A percentile compares a stretch with the other conserved stretches of the same genome.
These are phyloP conservation scores for Coemansia sp. DNA, from an alignment of 192 early-diverging fungal genomes.

Conservation along the genomic window DNA sequence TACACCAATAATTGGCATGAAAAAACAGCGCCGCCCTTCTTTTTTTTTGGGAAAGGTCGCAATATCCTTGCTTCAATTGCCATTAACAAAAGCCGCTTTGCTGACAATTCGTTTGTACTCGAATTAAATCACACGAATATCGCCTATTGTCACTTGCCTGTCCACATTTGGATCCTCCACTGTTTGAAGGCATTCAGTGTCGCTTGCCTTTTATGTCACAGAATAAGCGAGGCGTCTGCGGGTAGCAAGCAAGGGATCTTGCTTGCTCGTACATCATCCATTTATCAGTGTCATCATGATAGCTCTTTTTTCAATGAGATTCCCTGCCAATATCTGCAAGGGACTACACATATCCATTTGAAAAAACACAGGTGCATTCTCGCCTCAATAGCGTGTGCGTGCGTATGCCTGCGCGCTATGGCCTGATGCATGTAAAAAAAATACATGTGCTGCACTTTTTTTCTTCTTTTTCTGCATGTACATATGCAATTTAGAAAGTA, in stretches of 20 bases:
- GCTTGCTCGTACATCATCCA: not conserved
- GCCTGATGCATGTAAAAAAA: constrained; percentile 4
- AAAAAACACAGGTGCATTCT: not conserved
- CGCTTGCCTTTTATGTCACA: not conserved
- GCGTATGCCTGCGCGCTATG: constrained; percentile 9
- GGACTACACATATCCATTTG: not conserved
- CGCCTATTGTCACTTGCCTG: not conserved
- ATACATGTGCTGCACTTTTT: not conserved
- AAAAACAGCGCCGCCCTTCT: not conserved
- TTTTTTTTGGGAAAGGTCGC: not conserved
- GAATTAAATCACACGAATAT: constrained; percentile 6
- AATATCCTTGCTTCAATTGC: constrained; percentile 6
- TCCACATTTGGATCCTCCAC: not conserved
- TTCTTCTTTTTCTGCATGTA: not conserved
- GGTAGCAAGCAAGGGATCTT: not conserved
- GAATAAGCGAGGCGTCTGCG: constrained; percentile 7
- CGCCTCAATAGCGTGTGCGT: constrained; percentile 8
- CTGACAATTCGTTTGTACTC: not conserved
- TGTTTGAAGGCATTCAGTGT: not conserved
- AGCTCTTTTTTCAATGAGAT: not conserved
- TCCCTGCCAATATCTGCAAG: not conserved
- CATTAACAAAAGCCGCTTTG: not conserved
- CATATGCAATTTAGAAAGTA: not conserved
- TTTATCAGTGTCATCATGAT: not conserved
- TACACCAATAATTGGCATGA: not conserved